Base-by-base conservation (phyloP, 345 rosid genomes). In the Brassica nigra region DNA sequence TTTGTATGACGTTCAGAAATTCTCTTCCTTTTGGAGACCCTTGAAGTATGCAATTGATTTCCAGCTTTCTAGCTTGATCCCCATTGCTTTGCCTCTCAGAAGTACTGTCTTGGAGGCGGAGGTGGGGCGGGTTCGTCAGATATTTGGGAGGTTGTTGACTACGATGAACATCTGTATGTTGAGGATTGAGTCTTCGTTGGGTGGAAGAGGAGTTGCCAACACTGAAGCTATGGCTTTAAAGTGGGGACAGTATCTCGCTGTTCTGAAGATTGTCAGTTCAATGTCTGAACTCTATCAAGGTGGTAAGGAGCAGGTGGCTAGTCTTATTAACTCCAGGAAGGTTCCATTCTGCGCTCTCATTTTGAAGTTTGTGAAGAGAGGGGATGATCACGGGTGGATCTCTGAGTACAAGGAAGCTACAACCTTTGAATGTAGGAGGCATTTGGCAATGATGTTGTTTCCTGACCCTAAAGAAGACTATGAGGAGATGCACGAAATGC, bases 401-500 rank as follows among this genome's bases (percentile, higher is more conserved):
- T 92, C 89, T 80, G 89, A 85, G 71, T 89, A 84, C 36, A 95
- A 81, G 87, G 97, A 91, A 63, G 89, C 90, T 18, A 89, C 92
- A 20, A 81, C 89, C 85, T 95, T 90, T 89, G 93, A 91, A 75
- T 86, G 90, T 31, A 87, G 98, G 83, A 89, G 95, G 83, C 96
- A 86, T 89, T 86, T 95, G 86, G 87, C 84, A 68, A 85, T 91
- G 98, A 77, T 91, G 87, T 82, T 93, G 95, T 89, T 95, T 75
- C 97, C 92, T 58, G 97, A 93, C 72, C 85, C 83, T 47, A 93
- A 86, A 86, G 99, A 95, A 82, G 99, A 93, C 44, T 91, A 83
- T 75, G 92, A 88, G 30, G 98, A 93, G 81, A 85, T 90, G 84
- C 92, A 88, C 49, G 98, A 95, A 91, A 93, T 95, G 98, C 97